A percentile compares a stretch with the other conserved stretches of the same genome.
phyloP scores from a whole-genome alignment of 192 early-diverging fungal species.

The Gryganskiella cystojenkinii region DNA sequence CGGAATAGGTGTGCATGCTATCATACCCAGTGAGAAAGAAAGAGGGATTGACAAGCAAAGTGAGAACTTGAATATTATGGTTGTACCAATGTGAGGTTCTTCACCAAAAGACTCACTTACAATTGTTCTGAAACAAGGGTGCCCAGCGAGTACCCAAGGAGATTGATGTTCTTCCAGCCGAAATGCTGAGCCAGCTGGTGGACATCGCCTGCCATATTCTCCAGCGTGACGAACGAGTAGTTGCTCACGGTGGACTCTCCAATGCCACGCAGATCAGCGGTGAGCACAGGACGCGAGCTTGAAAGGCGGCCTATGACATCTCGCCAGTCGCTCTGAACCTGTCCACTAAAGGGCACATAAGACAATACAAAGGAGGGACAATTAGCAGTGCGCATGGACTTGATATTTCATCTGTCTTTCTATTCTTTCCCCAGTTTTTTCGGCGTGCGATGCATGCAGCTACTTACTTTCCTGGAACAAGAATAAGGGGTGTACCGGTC shows the following conservation, averaged over 20 bases:
- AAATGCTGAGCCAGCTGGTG: slow-evolving; percentile 2
- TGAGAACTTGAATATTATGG: too few species aligned
- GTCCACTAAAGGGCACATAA: neutral
- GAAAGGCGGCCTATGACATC: slow-evolving; percentile 2
- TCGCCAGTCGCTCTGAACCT: slow-evolving; percentile 9
- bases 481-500: neutral
- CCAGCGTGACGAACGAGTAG: neutral
- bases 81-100: too few species aligned
- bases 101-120: too few species aligned
- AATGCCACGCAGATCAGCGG: slow-evolving; percentile 3
- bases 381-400: neutral
- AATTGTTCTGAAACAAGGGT: slow-evolving; percentile 4
- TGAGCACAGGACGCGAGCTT: neutral
- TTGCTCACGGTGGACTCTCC: slow-evolving; percentile 11
- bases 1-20: too few species aligned
- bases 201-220: slow-evolving; percentile 10
- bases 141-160: slow-evolving; percentile 2
- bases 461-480: slow-evolving; percentile 8
- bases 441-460: too few species aligned
- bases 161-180: slow-evolving; percentile 1
- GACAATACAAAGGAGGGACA: too few species aligned
- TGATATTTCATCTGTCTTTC: neutral
- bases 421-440: neutral
- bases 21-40: too few species aligned
- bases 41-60: too few species aligned